Base-by-base conservation (phyloP, 164 flowering plant genomes). In the Warburgia ugandensis region DNA sequence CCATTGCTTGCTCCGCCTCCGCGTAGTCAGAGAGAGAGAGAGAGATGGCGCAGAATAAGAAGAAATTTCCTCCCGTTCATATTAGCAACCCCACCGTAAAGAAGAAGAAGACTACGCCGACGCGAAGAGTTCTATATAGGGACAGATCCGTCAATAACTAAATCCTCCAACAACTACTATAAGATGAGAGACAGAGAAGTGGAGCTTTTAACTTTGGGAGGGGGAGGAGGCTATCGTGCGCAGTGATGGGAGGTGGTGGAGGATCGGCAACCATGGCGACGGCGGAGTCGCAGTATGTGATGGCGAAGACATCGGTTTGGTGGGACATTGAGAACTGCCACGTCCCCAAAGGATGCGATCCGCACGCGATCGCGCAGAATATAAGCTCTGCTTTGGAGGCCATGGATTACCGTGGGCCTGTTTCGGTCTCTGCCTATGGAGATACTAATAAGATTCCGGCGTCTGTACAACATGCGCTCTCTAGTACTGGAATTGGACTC, bases 311-410 rank as follows among this genome's bases (percentile, higher is more conserved):
- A 1, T 86, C 95, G 27, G 94, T 90, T 11, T 90, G 97, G 97
- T 90, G 97, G 97, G 97, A 90, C 58, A 86, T 90, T 12, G 97
- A 90, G 81, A 90, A 90, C 68, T 90, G 97, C 47, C 86, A 84
- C 22, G 97, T 86, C 4, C 88, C 95, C 1, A 84, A 63, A 54
- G 73, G 61, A 0, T 69, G 81, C 53, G 88, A 90, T 42, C 76
- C 95, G 0, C 84, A 84, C 67, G 46, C 77, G 30, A 90, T 90
- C 37, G 89, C 97, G 0, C 94, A 84, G 76, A 90, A 82, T 52
- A 82, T 90, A 5, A 77, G 77, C 54, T 80, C 90, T 0, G 83
- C 95, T 2, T 60, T 90, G 4, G 73, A 40, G 1, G 69, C 76
- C 26, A 68, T 83, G 77, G 73, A 77, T 50, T 90, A 90, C 58